Base-by-base conservation (phyloP, 495 filamentous ascomycete species). In the Halenospora varia region DNA sequence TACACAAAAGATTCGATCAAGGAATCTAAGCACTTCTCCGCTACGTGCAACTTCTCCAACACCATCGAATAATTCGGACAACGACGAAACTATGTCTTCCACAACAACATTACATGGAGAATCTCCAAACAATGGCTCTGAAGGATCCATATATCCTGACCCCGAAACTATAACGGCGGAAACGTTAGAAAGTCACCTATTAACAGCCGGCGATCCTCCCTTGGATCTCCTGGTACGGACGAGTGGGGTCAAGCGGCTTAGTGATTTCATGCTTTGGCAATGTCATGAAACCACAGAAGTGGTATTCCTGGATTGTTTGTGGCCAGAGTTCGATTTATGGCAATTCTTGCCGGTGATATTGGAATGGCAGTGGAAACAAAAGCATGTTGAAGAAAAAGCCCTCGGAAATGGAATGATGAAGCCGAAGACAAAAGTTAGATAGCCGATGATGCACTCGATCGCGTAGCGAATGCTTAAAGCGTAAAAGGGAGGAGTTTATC, bases 221-320 rank as follows among this genome's bases (percentile, higher is more conserved):
- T 75, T 97, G 19, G 94, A 98, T 62, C 76, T 98, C 0, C 81
- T 97, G 23, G 77, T 98, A 18, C 81, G 94, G 23, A 98, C 94
- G 0, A 95, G 89, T 50, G 94, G 90, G 24, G 94, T 98, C 10
- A 87, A 92, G 65, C 80, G 94, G 19, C 72, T 98, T 56, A 96
- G 90, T 64, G 94, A 98, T 66, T 98, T 97, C 66, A 92, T 98
- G 92, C 84, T 98, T 51, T 98, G 94, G 94, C 94, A 98, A 71
- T 92, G 88, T 64, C 92, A 97, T 63, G 79, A 95, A 64, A 77
- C 93, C 44, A 97, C 94, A 0, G 87, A 96, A 53, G 87, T 97
- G 53, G 89, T 90, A 40, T 98, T 97, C 72, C 69, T 96, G 41
- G 82, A 96, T 55, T 93, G 90, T 55, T 73, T 97, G 44, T 98